Base-by-base conservation (phyloP, 2,329 filamentous ascomycete species). In the Fusarium oxysporum region DNA sequence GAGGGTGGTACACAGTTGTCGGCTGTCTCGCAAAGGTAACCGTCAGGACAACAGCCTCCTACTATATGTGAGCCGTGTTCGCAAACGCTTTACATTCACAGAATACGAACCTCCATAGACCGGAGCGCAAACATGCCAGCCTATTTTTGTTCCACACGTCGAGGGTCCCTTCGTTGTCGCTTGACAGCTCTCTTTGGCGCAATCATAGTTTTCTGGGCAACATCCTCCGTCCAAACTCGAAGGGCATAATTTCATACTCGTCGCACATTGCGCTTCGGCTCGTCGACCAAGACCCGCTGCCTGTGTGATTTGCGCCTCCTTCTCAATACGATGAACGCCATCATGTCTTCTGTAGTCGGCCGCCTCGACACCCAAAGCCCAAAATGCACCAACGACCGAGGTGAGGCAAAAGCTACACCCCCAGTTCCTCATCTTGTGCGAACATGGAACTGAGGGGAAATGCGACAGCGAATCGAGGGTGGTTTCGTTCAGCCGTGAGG, bases 161-260 rank as follows among this genome's bases (percentile, higher is more conserved):
- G 82, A 81, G 17, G 84, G 81, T 17, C 81, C 83, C 41, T 80
- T 83, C 0, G 85, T 85, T 8, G 85, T 86, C 17, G 84, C 84
- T 73, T 83, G 83, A 66, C 86, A 88, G 40, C 84, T 85, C 38
- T 84, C 80, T 48, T 80, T 81, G 5, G 80, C 86, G 77, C 88
- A 90, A 8, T 80, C 79, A 73, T 87, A 89, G 43, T 81, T 77
- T 8, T 82, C 77, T 3, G 86, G 86, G 65, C 86, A 88, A 63
- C 86, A 88, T 38, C 83, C 84, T 38, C 86, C 86, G 25, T 78
- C 76, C n/a, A 85, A 60, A 14, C 81, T 82, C 7, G 78, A 73
- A 9, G 84, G 78, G 53, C 85, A 87, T 17, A 80, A 69, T 23
- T 74, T 77, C 65, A 79, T 72, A 45, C 76, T 73, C 35, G 71